These are phyloP conservation scores for Ogataea methylovora DNA, from an alignment of 805 yeast genomes.

Conservation along the genomic window DNA sequence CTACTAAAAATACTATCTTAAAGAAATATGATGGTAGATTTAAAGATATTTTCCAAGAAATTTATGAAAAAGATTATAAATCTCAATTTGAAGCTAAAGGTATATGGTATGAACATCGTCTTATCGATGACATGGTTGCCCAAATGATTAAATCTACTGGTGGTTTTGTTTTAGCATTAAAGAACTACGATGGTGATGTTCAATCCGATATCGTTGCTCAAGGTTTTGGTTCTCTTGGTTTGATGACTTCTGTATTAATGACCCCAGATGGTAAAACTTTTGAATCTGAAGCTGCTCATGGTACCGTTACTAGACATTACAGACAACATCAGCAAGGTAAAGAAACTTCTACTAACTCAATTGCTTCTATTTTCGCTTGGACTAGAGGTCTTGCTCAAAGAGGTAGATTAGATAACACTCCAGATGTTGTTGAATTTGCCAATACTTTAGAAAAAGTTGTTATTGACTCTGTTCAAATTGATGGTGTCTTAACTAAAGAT, in stretches of 20 bases:
- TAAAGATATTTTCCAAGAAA: slow-evolving; percentile 68
- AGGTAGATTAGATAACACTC: slow-evolving; percentile 68
- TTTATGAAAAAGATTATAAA: slow-evolving; percentile 54
- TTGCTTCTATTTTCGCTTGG: slow-evolving; percentile 85
- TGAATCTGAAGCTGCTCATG: slow-evolving; percentile 84
- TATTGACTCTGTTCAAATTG: slow-evolving; percentile 63
- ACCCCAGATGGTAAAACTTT: slow-evolving; percentile 84
- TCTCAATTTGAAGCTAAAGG: slow-evolving; percentile 49
- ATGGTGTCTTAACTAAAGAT: slow-evolving; percentile 78
- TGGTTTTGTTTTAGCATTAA: slow-evolving; percentile 73
- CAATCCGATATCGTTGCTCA: slow-evolving; percentile 83
- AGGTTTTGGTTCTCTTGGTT: slow-evolving; percentile 78
- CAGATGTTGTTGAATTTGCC: slow-evolving; percentile 64
- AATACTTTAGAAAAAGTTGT: slow-evolving; percentile 58
- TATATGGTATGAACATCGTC: slow-evolving; percentile 71
- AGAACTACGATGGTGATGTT: slow-evolving; percentile 83
- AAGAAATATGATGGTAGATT: slow-evolving; percentile 79
- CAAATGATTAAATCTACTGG: slow-evolving; percentile 84
- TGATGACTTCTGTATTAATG: slow-evolving; percentile 77
- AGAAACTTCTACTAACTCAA: slow-evolving; percentile 78
- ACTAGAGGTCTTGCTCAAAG: slow-evolving; percentile 77
- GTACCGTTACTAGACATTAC: slow-evolving; percentile 81
- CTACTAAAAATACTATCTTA: slow-evolving; percentile 76
- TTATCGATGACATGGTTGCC: slow-evolving; percentile 85
- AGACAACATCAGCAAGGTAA: slow-evolving; percentile 78